Percentiles rank a stretch among this genome's conserved stretches.
Evolutionary conservation across 129 eudicot species (phyloP).

Genomic region (Apium graveolens): DNA sequence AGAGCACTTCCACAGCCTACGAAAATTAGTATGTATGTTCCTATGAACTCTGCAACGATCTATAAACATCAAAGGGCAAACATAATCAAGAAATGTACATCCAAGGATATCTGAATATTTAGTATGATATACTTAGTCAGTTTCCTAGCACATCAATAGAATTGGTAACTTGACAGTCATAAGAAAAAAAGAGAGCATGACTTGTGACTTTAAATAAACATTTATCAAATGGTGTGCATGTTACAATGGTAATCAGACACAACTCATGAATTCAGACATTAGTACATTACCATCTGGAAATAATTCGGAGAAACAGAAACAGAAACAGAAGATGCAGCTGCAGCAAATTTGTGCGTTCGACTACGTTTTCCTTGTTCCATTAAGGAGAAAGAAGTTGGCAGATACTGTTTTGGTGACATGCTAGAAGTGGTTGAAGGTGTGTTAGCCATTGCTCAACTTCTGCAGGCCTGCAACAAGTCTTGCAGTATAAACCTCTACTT

Average conservation of each 20-base stretch:
- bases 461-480: conserved; percentile 5
- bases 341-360: conserved; percentile 10
- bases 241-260: neutral
- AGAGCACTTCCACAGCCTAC: conserved; percentile 57
- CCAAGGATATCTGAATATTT: neutral
- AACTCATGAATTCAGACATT: neutral
- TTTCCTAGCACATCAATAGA: too few relatives aligned
- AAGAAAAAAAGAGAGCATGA: neutral
- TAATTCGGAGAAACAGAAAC: conserved; percentile 29
- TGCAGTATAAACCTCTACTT: neutral
- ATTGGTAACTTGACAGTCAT: neutral
- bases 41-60: conserved; percentile 59
- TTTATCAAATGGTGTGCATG: neutral
- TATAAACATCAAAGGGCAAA: conserved; percentile 4
- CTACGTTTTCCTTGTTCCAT: conserved; percentile 14
- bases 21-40: conserved; percentile 51
- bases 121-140: too few relatives aligned
- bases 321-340: neutral
- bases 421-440: conserved; percentile 25
- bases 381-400: conserved; percentile 15
- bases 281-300: conserved; percentile 40
- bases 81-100: neutral
- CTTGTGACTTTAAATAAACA: neutral
- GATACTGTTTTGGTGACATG: conserved; percentile 20
- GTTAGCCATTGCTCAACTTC: conserved; percentile 32